Conservation (phyloP, 2,329 filamentous ascomycete genomes). For the Zasmidium cellare region DNA sequence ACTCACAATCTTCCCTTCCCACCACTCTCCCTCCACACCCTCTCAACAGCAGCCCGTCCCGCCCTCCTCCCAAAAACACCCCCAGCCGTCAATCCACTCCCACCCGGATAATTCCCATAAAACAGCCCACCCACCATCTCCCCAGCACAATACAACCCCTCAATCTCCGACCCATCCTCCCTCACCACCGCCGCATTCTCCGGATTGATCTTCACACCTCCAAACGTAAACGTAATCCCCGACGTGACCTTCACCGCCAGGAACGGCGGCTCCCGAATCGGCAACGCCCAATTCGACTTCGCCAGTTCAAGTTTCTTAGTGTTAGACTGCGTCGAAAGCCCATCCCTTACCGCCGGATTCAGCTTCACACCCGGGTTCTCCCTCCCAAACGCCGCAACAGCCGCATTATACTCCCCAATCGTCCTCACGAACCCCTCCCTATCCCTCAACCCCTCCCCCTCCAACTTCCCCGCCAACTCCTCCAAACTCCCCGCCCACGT, state of each 20-base stretch:
- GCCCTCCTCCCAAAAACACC: slow-evolving; percentile 54
- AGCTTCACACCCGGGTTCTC: slow-evolving; percentile 51
- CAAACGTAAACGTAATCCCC: slow-evolving; percentile 70
- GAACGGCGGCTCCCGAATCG: slow-evolving; percentile 59
- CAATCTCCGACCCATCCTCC: slow-evolving; percentile 46
- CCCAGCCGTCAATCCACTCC: slow-evolving; percentile 62
- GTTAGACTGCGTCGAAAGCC: slow-evolving; percentile 60
- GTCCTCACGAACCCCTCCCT: slow-evolving; percentile 52
- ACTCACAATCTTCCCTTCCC: neutral
- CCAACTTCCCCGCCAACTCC: slow-evolving; percentile 56
- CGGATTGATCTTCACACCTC: slow-evolving; percentile 59
- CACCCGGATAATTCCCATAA: slow-evolving; percentile 64
- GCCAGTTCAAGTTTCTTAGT: slow-evolving; percentile 45
- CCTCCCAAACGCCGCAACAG: slow-evolving; percentile 49
- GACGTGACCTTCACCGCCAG: slow-evolving; percentile 64
- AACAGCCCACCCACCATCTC: slow-evolving; percentile 69
- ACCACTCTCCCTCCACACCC: slow-evolving; percentile 7
- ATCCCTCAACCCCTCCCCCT: slow-evolving; percentile 49
- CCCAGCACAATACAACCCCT: slow-evolving; percentile 60
- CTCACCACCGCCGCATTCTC: slow-evolving; percentile 56
- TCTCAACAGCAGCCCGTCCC: slow-evolving; percentile 34
- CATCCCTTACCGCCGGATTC: slow-evolving; percentile 63
- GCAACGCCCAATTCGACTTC: slow-evolving; percentile 68
- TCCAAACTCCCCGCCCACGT: slow-evolving; percentile 54
- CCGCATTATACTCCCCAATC: slow-evolving; percentile 58